Evolutionary conservation across 1,284 basidiomycete genomes (phyloP), one percentile per base, ranked within the genome.

Genomic region (Moesziomyces sp.): DNA sequence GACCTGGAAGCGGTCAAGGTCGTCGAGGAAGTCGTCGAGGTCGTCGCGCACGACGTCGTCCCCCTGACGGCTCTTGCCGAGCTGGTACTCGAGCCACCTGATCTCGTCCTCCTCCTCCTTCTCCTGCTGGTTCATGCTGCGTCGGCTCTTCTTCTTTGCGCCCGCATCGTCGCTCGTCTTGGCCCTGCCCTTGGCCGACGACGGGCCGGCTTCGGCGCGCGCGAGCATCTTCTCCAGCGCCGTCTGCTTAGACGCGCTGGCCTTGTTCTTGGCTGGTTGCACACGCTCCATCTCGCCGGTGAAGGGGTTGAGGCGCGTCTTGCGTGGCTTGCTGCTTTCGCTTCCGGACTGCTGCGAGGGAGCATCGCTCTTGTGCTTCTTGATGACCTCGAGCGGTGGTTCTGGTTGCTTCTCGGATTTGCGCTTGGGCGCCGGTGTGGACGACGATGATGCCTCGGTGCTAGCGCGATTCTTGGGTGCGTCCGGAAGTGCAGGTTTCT

Each of bases 61-160:
- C 3, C 66, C 73, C 14, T 51, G 34, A 13, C 62, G 50, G n/a
- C 58, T 57, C 21, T 69, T 70, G 1, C 67, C 69, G 21, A 84
- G 58, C 28, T 80, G 74, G 26, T 76, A 69, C 46, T 84, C 82
- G 9, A 84, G 68, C 82, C 82, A 84, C 2, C 70, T 61, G 35
- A 84, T 84, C 61, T 84, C 82, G 46, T 84, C 80, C 43, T 83
- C 81, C 34, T 84, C 82, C 14, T 82, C 74, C 35, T 74, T 70
- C 50, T 83, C 82, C 24, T 66, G 69, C 46, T 76, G 74, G 0
- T 51, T 74, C 75, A 77, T 69, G 26, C 65, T 57, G 18, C 50
- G 55, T 24, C 66, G 43, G 51, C 71, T 65, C 56, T 72, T 76
- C 48, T 58, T 74, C 21, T 49, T 53, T 19, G 24, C 52, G 21